Percentiles rank a stretch among this genome's conserved stretches.
phyloP scores from a whole-genome alignment of 148 eudicot genomes.

The Selenicereus undatus region DNA sequence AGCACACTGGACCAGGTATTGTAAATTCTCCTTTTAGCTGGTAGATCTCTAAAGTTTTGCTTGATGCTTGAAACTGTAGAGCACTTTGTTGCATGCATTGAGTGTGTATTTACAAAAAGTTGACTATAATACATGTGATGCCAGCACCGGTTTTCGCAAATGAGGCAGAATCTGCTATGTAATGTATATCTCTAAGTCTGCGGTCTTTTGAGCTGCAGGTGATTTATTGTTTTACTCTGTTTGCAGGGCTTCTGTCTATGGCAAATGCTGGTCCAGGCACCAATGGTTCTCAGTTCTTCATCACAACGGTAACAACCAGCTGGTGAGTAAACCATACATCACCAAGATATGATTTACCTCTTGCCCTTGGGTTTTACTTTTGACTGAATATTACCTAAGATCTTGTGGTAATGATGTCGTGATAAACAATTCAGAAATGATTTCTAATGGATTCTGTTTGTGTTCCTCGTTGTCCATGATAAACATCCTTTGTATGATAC shows the following conservation, averaged over 20 bases:
- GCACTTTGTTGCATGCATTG: too few relatives aligned
- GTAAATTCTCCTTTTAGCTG: neutral
- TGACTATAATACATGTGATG: neutral
- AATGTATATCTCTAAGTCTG: neutral
- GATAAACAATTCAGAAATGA: too few relatives aligned
- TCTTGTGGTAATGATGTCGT: too few relatives aligned
- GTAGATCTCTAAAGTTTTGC: neutral
- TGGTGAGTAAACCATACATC: slow-evolving; percentile 43
- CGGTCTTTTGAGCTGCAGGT: neutral
- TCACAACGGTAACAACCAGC: slow-evolving; percentile 91
- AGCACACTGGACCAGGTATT: slow-evolving; percentile 97
- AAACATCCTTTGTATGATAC: too few relatives aligned
- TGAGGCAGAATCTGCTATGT: neutral
- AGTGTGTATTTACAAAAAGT: neutral
- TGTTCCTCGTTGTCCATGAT: too few relatives aligned
- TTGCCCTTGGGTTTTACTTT: neutral
- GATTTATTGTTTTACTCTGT: neutral
- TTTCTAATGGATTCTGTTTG: too few relatives aligned
- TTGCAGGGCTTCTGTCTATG: slow-evolving; percentile 82
- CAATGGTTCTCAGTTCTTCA: slow-evolving; percentile 95
- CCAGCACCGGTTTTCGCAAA: neutral
- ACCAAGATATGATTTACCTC: neutral
- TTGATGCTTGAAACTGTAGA: neutral
- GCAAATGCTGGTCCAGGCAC: slow-evolving; percentile 93
- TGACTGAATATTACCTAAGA: too few relatives aligned